Conservation (phyloP, 2,329 filamentous ascomycete species). For the Sporothrix euskadiensis region DNA sequence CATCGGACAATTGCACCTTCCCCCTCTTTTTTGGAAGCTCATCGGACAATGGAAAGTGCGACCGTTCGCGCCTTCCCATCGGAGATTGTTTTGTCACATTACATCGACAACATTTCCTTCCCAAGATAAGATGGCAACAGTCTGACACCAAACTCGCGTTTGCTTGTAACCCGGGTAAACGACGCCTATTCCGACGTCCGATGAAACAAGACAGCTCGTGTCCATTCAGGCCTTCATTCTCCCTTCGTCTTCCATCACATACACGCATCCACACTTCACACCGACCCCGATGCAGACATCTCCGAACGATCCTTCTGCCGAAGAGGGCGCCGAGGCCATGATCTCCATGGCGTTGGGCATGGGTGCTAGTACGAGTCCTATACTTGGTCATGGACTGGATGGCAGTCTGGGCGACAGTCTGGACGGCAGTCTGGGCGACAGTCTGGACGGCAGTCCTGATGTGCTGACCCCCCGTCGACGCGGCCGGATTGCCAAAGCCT, state of each 20-base stretch:
- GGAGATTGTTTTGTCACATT: not conserved
- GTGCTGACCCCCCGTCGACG: slow-evolving; percentile 13
- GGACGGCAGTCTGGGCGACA: not conserved
- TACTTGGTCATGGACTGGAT: not conserved
- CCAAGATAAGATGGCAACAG: not conserved
- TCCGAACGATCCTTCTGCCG: slow-evolving; percentile 14
- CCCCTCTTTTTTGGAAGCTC: not conserved
- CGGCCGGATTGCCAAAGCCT: slow-evolving; percentile 18
- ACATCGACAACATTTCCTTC: not conserved
- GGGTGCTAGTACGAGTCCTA: not conserved
- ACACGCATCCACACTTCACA: not conserved
- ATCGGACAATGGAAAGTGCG: not conserved
- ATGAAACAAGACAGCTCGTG: not conserved
- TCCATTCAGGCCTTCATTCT: no score
- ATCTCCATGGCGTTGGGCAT: slow-evolving; percentile 5
- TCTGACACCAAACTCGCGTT: not conserved
- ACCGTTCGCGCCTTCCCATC: not conserved
- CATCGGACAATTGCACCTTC: not conserved
- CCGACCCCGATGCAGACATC: slow-evolving; percentile 16
- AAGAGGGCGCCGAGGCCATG: slow-evolving; percentile 12
- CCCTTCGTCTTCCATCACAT: not conserved
- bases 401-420: not conserved
- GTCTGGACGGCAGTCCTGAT: not conserved
- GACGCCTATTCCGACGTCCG: slow-evolving; percentile 3
- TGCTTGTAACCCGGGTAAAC: not conserved